Base-by-base conservation (phyloP, 1,284 basidiomycete genomes). In the Trichosporon sp. region DNA sequence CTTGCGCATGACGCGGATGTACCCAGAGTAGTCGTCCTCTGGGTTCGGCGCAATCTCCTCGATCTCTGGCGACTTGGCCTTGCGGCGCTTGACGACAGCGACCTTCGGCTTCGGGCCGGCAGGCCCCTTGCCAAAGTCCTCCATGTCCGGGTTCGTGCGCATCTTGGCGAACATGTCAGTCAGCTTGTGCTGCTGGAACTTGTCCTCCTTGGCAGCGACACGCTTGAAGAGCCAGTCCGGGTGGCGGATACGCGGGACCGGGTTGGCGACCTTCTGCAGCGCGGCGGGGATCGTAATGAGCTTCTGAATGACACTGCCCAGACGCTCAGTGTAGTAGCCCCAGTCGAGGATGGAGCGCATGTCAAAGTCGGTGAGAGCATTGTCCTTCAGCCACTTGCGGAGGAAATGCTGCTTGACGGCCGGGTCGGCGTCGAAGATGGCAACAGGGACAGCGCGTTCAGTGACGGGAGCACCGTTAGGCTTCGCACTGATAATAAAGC, bases 201-300 rank as follows among this genome's bases (percentile, higher is more conserved):
- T 96, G 84, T 99, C 96, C 56, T 95, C 88, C 21, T 89, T 85
- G 2, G 89, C 90, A 7, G 89, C 90, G 16, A 99, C 91, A 33
- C 96, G 86, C 61, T 91, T 88, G 80, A 92, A 90, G 37, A 99
- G 84, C 96, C 96, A 99, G 78, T 99, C 96, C 0, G 96, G 96
- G 81, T 99, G 96, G 13, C 89, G 88, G 65, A 99, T 90, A 21
- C 96, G 88, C 13, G 95, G 92, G 1, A 99, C 96, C 0, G 96
- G 96, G 75, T 99, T 99, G 10, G 90, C 81, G 37, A 99, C 91
- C 74, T 95, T 95, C 79, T 99, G 96, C 87, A 99, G 91, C 0
- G 96, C 96, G 4, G 96, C 96, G 8, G 96, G 96, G 72, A 99
- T 99, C 3, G 96, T 99, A 80, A 99, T 99, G 61, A 99, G 84